Conservation (phyloP, 345 rosid genomes). For the Dimocarpus longan region DNA sequence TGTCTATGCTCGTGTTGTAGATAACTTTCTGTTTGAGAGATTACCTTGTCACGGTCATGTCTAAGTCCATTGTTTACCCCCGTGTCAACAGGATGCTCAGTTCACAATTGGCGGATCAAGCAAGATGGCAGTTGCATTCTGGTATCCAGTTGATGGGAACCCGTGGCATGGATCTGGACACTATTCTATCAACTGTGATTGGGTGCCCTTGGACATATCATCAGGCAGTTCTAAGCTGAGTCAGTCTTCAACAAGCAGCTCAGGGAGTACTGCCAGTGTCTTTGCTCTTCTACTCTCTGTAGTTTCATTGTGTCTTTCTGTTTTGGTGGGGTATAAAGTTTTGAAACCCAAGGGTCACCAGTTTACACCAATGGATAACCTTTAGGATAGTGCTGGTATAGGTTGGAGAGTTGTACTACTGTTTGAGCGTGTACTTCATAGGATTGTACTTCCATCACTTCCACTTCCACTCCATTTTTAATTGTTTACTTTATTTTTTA, state of each 20-base stretch:
- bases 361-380: constrained; percentile 51
- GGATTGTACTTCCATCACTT: constrained; percentile 25
- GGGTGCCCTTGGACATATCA: constrained; percentile 72
- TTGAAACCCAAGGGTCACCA: constrained; percentile 33
- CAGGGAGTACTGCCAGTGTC: constrained; percentile 55
- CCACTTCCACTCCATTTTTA: constrained; percentile 17
- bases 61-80: constrained; percentile 7
- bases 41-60: constrained; percentile 27
- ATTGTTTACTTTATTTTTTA: constrained; percentile 21
- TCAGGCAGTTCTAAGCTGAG: constrained; percentile 39
- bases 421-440: constrained; percentile 30
- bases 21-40: constrained; percentile 9
- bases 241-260: constrained; percentile 37
- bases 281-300: constrained; percentile 67
- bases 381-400: constrained; percentile 30
- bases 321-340: constrained; percentile 61
- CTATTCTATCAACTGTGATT: constrained; percentile 80
- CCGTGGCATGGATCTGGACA: constrained; percentile 92
- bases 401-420: constrained; percentile 30
- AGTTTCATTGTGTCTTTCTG: constrained; percentile 57
- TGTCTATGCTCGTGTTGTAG: not conserved
- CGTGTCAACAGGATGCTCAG: constrained; percentile 77
- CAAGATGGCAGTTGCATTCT: constrained; percentile 87
- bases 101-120: constrained; percentile 66
- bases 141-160: constrained; percentile 83